Percentiles rank a stretch among this genome's conserved stretches.
phyloP scores from a whole-genome alignment of 768 basidiomycete genomes.

The Russula sp. region DNA sequence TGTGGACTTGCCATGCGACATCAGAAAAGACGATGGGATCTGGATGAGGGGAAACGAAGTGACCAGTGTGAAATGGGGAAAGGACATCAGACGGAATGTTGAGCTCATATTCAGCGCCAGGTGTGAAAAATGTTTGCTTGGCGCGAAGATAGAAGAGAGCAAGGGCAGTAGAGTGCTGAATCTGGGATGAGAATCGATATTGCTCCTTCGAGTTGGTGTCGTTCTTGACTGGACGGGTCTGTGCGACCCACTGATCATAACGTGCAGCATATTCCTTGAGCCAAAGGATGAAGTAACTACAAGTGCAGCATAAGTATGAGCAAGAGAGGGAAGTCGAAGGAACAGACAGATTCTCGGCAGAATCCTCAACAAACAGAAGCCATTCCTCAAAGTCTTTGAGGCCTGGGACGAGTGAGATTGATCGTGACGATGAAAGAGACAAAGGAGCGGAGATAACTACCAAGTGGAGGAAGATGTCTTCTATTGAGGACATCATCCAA shows the following conservation, averaged over 20 bases:
- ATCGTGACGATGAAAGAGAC: not conserved
- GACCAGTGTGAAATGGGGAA: constrained; percentile 37
- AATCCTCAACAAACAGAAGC: constrained; percentile 68
- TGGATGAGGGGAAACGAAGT: constrained; percentile 48
- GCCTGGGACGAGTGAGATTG: constrained; percentile 1
- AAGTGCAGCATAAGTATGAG: constrained; percentile 6
- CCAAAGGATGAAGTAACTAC: constrained; percentile 76
- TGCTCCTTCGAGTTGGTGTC: constrained; percentile 8
- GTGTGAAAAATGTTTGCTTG: constrained; percentile 75
- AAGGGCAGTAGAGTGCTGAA: constrained; percentile 32
- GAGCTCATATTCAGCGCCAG: constrained; percentile 63
- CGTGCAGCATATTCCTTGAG: constrained; percentile 60
- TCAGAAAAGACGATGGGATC: constrained; percentile 58
- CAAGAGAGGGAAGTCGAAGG: not conserved
- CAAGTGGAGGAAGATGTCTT: constrained; percentile 73
- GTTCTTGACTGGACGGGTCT: constrained; percentile 16
- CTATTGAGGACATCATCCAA: constrained; percentile 71
- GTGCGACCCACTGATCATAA: constrained; percentile 35
- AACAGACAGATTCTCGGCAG: constrained; percentile 66
- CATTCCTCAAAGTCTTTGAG: constrained; percentile 60
- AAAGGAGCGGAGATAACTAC: constrained; percentile 27
- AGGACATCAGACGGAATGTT: constrained; percentile 60
- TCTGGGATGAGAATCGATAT: constrained; percentile 20
- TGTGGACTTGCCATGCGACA: constrained; percentile 48
- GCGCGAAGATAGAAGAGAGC: constrained; percentile 74